phyloP scores from a whole-genome alignment of 140 eudicot species.

The Stevia rebaudiana region DNA sequence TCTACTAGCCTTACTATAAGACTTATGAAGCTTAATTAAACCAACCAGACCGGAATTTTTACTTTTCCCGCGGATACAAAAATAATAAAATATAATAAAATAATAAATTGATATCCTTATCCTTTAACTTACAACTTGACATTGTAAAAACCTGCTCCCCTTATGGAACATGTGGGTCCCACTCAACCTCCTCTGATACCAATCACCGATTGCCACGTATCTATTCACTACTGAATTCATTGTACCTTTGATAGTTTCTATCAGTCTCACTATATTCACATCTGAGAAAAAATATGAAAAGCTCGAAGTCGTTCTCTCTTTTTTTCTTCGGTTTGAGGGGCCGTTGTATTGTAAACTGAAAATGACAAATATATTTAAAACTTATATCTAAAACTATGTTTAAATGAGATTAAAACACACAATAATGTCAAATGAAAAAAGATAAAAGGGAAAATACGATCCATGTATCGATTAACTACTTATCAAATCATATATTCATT shows the following conservation, averaged over 20 bases:
- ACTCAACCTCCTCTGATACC: background rate
- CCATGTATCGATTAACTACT: too few species aligned
- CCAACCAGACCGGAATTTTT: too few species aligned
- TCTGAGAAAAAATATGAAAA: background rate
- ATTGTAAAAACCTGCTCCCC: constrained; percentile 25
- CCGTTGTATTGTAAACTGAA: background rate
- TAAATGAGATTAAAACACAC: background rate
- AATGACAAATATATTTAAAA: background rate
- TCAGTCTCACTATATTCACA: constrained; percentile 8
- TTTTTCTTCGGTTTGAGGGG: constrained; percentile 4
- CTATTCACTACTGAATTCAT: background rate
- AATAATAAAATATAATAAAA: too few species aligned
- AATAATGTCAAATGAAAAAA: background rate
- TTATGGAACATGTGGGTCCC: constrained; percentile 15
- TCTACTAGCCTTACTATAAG: too few species aligned
- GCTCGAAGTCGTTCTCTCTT: constrained; percentile 14
- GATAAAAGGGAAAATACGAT: too few species aligned
- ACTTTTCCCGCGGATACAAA: too few species aligned
- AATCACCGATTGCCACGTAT: constrained; percentile 19
- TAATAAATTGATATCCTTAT: constrained; percentile 14
- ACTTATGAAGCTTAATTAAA: too few species aligned
- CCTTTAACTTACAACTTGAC: constrained; percentile 17
- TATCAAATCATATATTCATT: too few species aligned
- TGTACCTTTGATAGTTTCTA: background rate
- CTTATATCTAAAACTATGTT: background rate